Evolutionary conservation across 257 asterid species (phyloP).

Genomic region (Agastache rugosa): DNA sequence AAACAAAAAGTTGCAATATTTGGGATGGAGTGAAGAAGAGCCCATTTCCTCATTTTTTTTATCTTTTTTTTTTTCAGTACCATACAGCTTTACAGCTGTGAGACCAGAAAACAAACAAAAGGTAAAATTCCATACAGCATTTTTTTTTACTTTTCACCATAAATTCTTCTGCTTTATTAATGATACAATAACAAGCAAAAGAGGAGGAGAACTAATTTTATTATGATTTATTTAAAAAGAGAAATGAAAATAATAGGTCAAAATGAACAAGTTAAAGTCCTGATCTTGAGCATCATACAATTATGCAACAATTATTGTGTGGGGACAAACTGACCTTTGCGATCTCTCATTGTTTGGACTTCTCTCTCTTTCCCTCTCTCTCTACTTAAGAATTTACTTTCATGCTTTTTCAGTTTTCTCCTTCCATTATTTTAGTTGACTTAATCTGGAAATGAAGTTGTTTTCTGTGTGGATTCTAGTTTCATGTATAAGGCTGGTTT

Average conservation of each 20-base stretch:
- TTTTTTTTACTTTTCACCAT: slow-evolving; percentile 32
- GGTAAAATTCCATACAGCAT: slow-evolving; percentile 28
- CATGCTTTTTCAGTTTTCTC: background rate
- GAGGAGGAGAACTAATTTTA: background rate
- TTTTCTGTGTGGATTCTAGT: background rate
- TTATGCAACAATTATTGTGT: slow-evolving; percentile 54
- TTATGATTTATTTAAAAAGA: background rate
- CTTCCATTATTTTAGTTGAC: slow-evolving; percentile 36
- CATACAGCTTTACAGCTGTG: slow-evolving; percentile 71
- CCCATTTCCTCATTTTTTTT: background rate
- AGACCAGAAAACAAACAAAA: slow-evolving; percentile 15
- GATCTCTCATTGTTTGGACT: slow-evolving; percentile 33
- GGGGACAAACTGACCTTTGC: slow-evolving; percentile 45
- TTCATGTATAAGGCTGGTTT: background rate
- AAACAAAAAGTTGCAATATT: slow-evolving; percentile 42
- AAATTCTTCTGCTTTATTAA: slow-evolving; percentile 38
- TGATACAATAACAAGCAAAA: slow-evolving; percentile 39
- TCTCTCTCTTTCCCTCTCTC: slow-evolving; percentile 25
- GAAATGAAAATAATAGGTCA: slow-evolving; percentile 28
- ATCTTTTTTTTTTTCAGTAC: slow-evolving; percentile 28
- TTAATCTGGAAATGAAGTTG: background rate
- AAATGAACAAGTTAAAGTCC: slow-evolving; percentile 35
- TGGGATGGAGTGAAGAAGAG: slow-evolving; percentile 14
- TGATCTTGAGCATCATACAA: slow-evolving; percentile 29
- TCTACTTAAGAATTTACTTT: background rate